A percentile compares a stretch with the other conserved stretches of the same genome.
phyloP scores from a whole-genome alignment of 1,139 yeast genomes.

The Fermentozyma sake region DNA sequence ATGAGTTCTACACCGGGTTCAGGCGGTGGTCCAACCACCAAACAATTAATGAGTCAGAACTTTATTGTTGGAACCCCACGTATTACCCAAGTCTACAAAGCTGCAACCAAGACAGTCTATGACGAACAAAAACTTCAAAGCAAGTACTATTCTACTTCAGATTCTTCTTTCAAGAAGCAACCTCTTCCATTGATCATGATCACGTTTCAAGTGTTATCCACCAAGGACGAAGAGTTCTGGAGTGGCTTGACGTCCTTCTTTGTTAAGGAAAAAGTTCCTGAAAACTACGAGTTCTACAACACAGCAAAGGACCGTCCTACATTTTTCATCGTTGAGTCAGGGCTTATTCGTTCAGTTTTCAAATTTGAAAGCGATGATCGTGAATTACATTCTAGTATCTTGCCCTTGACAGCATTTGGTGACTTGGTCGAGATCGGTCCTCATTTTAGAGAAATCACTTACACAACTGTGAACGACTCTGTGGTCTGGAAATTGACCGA shows the following conservation, averaged over 20 bases:
- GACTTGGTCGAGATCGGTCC: slow-evolving; percentile 43
- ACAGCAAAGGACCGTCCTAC: slow-evolving; percentile 29
- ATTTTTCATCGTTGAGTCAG: slow-evolving; percentile 75
- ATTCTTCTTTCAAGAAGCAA: slow-evolving; percentile 40
- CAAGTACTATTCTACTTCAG: slow-evolving; percentile 23
- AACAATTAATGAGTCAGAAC: slow-evolving; percentile 12
- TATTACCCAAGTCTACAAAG: slow-evolving; percentile 55
- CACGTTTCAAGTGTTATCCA: slow-evolving; percentile 64
- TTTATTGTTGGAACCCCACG: slow-evolving; percentile 55
- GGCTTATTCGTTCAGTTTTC: slow-evolving; percentile 63
- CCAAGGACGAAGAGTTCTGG: slow-evolving; percentile 66
- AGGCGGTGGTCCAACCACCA: slow-evolving; percentile 6
- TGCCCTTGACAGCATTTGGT: slow-evolving; percentile 92
- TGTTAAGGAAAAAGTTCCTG: slow-evolving; percentile 43
- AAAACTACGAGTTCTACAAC: slow-evolving; percentile 48
- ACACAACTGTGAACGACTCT: slow-evolving; percentile 50
- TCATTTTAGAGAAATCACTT: slow-evolving; percentile 37
- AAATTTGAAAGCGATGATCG: slow-evolving; percentile 51
- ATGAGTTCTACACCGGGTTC: slow-evolving; percentile 7
- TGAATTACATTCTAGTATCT: slow-evolving; percentile 66
- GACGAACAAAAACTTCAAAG: slow-evolving; percentile 36
- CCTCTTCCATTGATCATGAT: slow-evolving; percentile 70
- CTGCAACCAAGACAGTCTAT: slow-evolving; percentile 52
- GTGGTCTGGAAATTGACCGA: slow-evolving; percentile 69
- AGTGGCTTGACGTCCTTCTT: slow-evolving; percentile 48